Conservation (phyloP, 2,329 filamentous ascomycete species). For the Anthostomella pinea region DNA sequence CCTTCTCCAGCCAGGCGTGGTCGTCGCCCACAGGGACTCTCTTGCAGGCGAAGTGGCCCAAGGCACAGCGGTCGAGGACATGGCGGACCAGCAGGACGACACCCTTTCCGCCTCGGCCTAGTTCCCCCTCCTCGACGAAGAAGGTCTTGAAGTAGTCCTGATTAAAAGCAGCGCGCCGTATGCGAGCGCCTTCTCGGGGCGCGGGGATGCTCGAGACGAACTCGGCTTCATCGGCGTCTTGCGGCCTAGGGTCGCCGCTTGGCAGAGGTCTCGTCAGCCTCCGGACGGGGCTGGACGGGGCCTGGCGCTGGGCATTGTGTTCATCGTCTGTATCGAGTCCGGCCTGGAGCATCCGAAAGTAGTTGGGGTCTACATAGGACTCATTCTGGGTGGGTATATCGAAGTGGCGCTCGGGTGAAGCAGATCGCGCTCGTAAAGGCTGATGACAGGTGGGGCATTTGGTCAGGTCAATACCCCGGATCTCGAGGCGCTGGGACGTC, state of each 20-base stretch:
- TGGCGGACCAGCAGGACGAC: slow-evolving; percentile 94
- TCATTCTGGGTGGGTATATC: slow-evolving; percentile 47
- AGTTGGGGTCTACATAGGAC: slow-evolving; percentile 83
- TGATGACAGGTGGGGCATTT: slow-evolving; percentile 93
- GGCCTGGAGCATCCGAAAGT: slow-evolving; percentile 87
- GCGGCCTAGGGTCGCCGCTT: slow-evolving; percentile 19
- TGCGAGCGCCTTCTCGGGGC: slow-evolving; percentile 61
- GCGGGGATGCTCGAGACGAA: slow-evolving; percentile 54
- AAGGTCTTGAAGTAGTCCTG: slow-evolving; percentile 91
- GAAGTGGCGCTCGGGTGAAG: slow-evolving; percentile 49
- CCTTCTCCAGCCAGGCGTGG: slow-evolving; percentile 91
- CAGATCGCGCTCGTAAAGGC: slow-evolving; percentile 55
- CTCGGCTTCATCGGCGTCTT: slow-evolving; percentile 39
- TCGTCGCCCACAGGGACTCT: slow-evolving; percentile 93
- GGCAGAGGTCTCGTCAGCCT: slow-evolving; percentile 48
- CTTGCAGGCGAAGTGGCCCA: slow-evolving; percentile 95
- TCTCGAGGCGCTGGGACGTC: slow-evolving; percentile 77
- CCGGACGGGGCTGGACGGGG: slow-evolving; percentile 52
- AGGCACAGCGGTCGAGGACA: slow-evolving; percentile 80
- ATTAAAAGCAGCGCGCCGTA: slow-evolving; percentile 83
- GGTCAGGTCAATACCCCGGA: slow-evolving; percentile 61
- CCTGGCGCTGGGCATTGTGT: slow-evolving; percentile 40
- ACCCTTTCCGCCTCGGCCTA: slow-evolving; percentile 89
- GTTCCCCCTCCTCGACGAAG: slow-evolving; percentile 82
- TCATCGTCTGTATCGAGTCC: slow-evolving; percentile 40